phyloP scores from a whole-genome alignment of 352 stramenopile genomes.

The Phytophthora sp. region DNA sequence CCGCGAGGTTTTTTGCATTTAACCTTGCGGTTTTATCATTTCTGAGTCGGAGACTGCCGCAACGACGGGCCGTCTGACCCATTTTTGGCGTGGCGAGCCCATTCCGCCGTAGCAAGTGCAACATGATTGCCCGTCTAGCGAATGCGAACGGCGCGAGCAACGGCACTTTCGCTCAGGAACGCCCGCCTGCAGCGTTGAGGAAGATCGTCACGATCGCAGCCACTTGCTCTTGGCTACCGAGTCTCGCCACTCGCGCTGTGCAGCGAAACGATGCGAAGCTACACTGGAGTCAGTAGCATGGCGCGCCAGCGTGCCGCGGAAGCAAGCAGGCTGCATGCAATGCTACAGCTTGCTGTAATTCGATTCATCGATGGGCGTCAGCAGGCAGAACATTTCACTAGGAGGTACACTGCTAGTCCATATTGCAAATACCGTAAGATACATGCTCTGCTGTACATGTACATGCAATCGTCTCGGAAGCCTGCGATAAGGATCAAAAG shows the following conservation, averaged over 20 bases:
- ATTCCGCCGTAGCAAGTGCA: not conserved
- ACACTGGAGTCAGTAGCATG: not conserved
- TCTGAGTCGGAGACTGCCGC: slow-evolving; percentile 12
- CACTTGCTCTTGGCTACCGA: too few relatives aligned
- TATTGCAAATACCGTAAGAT: not conserved
- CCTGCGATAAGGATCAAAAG: not conserved
- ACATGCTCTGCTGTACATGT: too few relatives aligned
- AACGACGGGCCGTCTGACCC: not conserved
- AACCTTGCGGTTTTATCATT: slow-evolving; percentile 24
- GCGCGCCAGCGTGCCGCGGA: too few relatives aligned
- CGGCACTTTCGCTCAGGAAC: too few relatives aligned
- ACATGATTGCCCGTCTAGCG: too few relatives aligned
- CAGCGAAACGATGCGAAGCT: slow-evolving; percentile 1
- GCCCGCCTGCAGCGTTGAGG: too few relatives aligned
- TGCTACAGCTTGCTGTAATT: not conserved
- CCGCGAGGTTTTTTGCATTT: slow-evolving; percentile 9
- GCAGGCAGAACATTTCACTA: not conserved
- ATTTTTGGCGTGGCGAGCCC: not conserved
- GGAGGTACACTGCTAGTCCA: not conserved
- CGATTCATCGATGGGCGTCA: not conserved
- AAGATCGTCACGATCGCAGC: too few relatives aligned
- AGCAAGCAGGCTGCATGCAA: too few relatives aligned
- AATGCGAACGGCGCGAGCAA: too few relatives aligned
- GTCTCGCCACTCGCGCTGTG: too few relatives aligned
- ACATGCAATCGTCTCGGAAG: not conserved